A percentile compares a stretch with the other conserved stretches of the same genome.
These are phyloP conservation scores for Castanea sativa DNA, from an alignment of 306 rosid genomes.

Conservation along the genomic window DNA sequence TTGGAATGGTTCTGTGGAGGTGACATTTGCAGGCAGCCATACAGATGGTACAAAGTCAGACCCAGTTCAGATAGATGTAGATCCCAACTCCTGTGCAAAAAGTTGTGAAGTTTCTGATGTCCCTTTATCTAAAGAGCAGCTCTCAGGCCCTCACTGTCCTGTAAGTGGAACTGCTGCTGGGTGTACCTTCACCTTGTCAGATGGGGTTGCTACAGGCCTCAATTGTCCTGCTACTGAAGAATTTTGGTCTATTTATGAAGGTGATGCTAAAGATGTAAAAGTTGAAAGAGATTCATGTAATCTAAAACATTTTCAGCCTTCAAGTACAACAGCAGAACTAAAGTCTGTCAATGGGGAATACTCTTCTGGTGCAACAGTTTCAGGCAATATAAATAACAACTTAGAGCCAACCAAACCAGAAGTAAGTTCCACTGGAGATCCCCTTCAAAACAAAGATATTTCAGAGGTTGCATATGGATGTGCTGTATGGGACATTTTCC, in stretches of 20 bases:
- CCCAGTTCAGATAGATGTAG: background rate
- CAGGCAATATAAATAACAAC: constrained; percentile 20
- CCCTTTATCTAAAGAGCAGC: background rate
- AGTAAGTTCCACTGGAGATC: constrained; percentile 1
- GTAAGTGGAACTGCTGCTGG: background rate
- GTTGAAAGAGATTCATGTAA: constrained; percentile 18
- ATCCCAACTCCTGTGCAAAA: background rate
- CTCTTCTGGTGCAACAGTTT: constrained; percentile 20
- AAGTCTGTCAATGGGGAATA: constrained; percentile 7
- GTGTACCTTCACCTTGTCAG: constrained; percentile 2
- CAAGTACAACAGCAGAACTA: constrained; percentile 23
- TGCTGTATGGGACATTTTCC: constrained; percentile 74
- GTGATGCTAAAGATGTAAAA: constrained; percentile 6
- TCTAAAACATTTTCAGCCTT: constrained; percentile 22
- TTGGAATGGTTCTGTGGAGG: background rate
- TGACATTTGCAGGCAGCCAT: background rate
- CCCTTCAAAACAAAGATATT: constrained; percentile 19
- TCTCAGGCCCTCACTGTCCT: background rate
- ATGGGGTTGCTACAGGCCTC: background rate
- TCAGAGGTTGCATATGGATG: constrained; percentile 43
- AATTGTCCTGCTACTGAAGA: constrained; percentile 2
- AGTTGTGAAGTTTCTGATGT: background rate
- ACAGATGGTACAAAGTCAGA: background rate
- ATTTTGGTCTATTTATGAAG: constrained; percentile 6
- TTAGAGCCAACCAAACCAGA: constrained; percentile 21